These are phyloP conservation scores for Pyrrhoderma lamaoense DNA, from an alignment of 1,284 basidiomycete species.

Conservation along the genomic window DNA sequence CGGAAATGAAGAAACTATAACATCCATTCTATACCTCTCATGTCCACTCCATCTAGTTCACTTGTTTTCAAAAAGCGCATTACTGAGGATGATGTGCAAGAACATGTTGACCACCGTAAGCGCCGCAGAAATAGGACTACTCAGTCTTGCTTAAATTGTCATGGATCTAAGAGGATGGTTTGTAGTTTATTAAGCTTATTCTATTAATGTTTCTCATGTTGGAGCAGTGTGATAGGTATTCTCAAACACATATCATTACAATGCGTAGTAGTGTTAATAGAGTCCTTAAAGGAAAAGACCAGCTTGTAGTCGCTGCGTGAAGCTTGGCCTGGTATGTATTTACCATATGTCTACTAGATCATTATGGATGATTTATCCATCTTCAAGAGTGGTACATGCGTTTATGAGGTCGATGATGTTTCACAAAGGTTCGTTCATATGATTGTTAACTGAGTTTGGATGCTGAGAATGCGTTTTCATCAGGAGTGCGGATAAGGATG, in stretches of 20 bases:
- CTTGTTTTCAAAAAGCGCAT: slow-evolving; percentile 6
- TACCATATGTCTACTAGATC: background rate
- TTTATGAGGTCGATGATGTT: slow-evolving; percentile 37
- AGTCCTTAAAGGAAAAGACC: slow-evolving; percentile 16
- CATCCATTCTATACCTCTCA: background rate
- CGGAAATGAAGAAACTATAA: no score
- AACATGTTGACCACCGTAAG: slow-evolving; percentile 31
- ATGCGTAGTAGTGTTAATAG: background rate
- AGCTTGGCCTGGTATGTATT: slow-evolving; percentile 28
- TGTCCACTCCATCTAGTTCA: background rate
- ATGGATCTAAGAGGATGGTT: slow-evolving; percentile 40
- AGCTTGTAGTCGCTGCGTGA: slow-evolving; percentile 25
- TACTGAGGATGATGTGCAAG: slow-evolving; percentile 7
- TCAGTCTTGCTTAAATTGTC: slow-evolving; percentile 36
- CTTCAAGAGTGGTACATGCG: slow-evolving; percentile 33
- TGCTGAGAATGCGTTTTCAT: background rate
- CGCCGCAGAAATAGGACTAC: slow-evolving; percentile 38
- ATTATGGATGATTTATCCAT: slow-evolving; percentile 1
- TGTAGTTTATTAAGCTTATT: slow-evolving; percentile 15
- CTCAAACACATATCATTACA: background rate
- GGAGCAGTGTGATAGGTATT: slow-evolving; percentile 20
- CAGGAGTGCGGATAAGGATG: slow-evolving; percentile 20
- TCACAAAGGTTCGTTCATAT: slow-evolving; percentile 22
- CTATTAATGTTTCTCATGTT: background rate
- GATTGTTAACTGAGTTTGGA: background rate